Evolutionary conservation across 139 green algal species (phyloP).

Genomic region (Chlorella sp.): DNA sequence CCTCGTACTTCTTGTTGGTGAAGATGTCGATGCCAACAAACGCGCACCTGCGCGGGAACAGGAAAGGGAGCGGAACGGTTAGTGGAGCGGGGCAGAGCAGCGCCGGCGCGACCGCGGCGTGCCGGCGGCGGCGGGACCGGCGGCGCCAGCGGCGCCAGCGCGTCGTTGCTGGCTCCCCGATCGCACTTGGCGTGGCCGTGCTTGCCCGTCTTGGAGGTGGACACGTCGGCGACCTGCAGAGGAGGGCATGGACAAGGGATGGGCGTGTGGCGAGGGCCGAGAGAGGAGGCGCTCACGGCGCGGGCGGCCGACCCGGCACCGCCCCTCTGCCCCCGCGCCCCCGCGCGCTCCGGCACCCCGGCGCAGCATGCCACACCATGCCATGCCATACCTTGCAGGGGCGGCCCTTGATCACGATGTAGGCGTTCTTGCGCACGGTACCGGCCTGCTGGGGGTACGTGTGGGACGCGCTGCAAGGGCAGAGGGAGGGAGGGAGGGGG

Average conservation of each 20-base stretch:
- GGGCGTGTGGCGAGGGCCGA: background rate
- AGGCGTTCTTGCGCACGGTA: slow-evolving; percentile 95
- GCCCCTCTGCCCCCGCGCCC: too few species aligned
- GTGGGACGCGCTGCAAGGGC: slow-evolving; percentile 53
- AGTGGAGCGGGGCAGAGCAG: too few species aligned
- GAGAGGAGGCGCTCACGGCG: too few species aligned
- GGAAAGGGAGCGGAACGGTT: background rate
- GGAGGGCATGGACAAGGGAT: background rate
- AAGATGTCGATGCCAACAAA: slow-evolving; percentile 98
- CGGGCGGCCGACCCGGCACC: too few species aligned
- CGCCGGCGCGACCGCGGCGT: too few species aligned
- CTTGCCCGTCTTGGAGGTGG: slow-evolving; percentile 99
- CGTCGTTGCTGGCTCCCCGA: too few species aligned
- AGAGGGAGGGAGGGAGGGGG: background rate
- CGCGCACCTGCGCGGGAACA: slow-evolving; percentile 95
- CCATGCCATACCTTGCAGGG: slow-evolving; percentile 93
- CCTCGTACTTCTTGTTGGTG: slow-evolving; percentile 98
- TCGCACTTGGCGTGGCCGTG: slow-evolving; percentile 99
- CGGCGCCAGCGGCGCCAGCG: too few species aligned
- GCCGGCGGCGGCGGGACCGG: too few species aligned
- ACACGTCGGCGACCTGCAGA: slow-evolving; percentile 95
- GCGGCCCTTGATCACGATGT: slow-evolving; percentile 94
- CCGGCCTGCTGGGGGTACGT: slow-evolving; percentile 93
- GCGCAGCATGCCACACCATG: too few species aligned
- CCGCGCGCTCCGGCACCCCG: background rate